Percentiles rank a stretch among this genome's conserved stretches.
These are phyloP conservation scores for Nitzschia sp. DNA, from an alignment of 108 stramenopile genomes.

Conservation along the genomic window DNA sequence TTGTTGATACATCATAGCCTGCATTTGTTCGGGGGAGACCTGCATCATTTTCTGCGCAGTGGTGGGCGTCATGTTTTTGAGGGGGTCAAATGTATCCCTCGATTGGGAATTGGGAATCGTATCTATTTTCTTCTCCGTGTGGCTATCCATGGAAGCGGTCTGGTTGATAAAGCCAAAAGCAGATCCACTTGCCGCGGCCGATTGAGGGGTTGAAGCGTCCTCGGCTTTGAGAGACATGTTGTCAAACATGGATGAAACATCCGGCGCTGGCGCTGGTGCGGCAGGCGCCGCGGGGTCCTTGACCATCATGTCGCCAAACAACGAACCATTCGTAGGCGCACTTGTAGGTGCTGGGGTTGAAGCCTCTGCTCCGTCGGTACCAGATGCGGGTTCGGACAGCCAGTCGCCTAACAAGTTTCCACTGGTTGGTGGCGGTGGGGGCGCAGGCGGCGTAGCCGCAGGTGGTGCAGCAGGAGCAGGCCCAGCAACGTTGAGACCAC, in stretches of 20 bases:
- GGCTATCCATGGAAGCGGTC: slow-evolving; percentile 10
- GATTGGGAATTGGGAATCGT: slow-evolving; percentile 7
- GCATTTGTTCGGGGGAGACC: slow-evolving; percentile 68
- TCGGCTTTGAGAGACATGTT: slow-evolving; percentile 24
- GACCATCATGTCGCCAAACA: slow-evolving; percentile 66
- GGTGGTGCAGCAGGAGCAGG: slow-evolving; percentile 11
- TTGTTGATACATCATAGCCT: slow-evolving; percentile 82
- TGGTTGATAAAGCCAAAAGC: slow-evolving; percentile 81
- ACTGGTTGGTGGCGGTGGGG: slow-evolving; percentile 24
- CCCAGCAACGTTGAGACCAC: slow-evolving; percentile 22
- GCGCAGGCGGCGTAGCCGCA: slow-evolving; percentile 13
- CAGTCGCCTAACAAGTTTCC: slow-evolving; percentile 25
- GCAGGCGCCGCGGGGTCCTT: slow-evolving; percentile 27
- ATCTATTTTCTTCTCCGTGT: slow-evolving; percentile 18
- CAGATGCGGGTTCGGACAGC: neutral
- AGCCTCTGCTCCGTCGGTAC: slow-evolving; percentile 6
- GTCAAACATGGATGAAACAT: slow-evolving; percentile 48
- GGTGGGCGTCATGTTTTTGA: slow-evolving; percentile 41
- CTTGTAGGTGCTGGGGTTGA: neutral
- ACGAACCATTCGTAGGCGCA: slow-evolving; percentile 26
- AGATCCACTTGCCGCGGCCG: slow-evolving; percentile 51
- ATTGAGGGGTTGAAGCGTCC: slow-evolving; percentile 18
- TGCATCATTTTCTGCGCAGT: slow-evolving; percentile 41
- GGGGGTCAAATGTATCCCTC: slow-evolving; percentile 66
- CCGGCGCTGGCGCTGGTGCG: slow-evolving; percentile 17